Base-by-base conservation (phyloP, 2,329 filamentous ascomycete genomes). In the Hymenoscyphus linearis region DNA sequence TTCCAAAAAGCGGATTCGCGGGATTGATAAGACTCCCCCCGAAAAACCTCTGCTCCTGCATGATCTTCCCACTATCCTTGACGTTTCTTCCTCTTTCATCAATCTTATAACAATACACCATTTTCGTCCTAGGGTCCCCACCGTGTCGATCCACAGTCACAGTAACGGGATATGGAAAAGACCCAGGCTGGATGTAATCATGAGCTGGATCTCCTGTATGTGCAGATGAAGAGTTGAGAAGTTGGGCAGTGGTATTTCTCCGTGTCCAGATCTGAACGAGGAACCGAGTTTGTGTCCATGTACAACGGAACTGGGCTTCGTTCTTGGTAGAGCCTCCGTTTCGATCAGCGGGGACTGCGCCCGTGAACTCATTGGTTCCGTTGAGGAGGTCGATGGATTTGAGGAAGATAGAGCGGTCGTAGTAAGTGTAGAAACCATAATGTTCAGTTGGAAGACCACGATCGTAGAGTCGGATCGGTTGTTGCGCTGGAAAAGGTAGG, bases 371-470 rank as follows among this genome's bases (percentile, higher is more conserved):
- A 36, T 78, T 78, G 27, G 69, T 70, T n/a, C 70, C 70, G 64
- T 82, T 80, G 61, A 84, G 72, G 1, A 76, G 73, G 0, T 75
- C 75, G 12, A 80, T 76, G 16, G 85, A 86, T 67, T 86, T 85
- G 64, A 96, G 80, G 77, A 93, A 96, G 65, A 96, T 90, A 9
- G 88, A 89, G 66, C 92, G 90, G 75, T 92, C 87, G 74, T 90
- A 98, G 78, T 96, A 96, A 0, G 84, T 90, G 77, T 96, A 97
- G 76, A 97, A 97, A 2, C 91, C 91, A 74, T 96, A 97, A 75
- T 96, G 91, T 74, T 98, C 93, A 0, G 87, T 88, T 1, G 82
- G 77, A 31, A 89, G 79, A 18, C 89, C 92, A 22, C 92, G 89
- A 73, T 98, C 91, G 74, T 87, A 98, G 0, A 98, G 82, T 1